Evolutionary conservation across 371 early-diverging fungal species (phyloP).

Genomic region (Mortierella sp.): DNA sequence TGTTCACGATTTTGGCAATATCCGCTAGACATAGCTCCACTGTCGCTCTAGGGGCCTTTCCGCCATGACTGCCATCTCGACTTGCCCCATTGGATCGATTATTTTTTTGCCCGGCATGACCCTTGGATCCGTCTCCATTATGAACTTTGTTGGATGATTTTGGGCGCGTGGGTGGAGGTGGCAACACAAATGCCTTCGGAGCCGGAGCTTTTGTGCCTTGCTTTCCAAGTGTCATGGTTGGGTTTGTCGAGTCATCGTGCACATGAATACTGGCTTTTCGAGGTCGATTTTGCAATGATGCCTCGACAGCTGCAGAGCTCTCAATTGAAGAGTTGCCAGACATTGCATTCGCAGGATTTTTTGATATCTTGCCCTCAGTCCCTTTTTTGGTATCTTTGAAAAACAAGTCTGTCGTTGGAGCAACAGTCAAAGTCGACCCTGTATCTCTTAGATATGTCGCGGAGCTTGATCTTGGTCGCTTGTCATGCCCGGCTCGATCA

Average conservation of each 20-base stretch:
- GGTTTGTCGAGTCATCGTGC: constrained; percentile 6
- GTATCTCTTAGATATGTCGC: constrained; percentile 3
- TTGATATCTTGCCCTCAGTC: not conserved
- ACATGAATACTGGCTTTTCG: constrained; percentile 14
- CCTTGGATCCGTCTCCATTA: constrained; percentile 17
- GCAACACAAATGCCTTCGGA: not conserved
- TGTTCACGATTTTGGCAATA: constrained; percentile 41
- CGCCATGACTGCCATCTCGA: constrained; percentile 19
- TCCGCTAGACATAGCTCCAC: constrained; percentile 51
- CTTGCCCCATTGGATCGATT: constrained; percentile 15
- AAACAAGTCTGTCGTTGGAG: not conserved
- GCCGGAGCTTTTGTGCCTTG: constrained; percentile 2
- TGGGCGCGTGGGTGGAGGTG: constrained; percentile 3
- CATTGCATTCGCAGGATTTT: not conserved
- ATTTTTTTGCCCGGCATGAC: constrained; percentile 26
- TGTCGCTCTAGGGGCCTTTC: constrained; percentile 28
- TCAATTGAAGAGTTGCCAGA: not conserved
- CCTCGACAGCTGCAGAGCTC: not conserved
- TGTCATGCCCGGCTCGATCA: constrained; percentile 19
- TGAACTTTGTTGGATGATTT: constrained; percentile 18
- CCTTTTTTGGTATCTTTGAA: not conserved
- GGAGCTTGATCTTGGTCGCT: constrained; percentile 23
- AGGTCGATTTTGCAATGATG: constrained; percentile 2
- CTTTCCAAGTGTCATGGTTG: not conserved
- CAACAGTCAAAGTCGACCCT: not conserved